These are phyloP conservation scores for Chlamydomonas schloesseri DNA, from an alignment of 139 green algal genomes.

Conservation along the genomic window DNA sequence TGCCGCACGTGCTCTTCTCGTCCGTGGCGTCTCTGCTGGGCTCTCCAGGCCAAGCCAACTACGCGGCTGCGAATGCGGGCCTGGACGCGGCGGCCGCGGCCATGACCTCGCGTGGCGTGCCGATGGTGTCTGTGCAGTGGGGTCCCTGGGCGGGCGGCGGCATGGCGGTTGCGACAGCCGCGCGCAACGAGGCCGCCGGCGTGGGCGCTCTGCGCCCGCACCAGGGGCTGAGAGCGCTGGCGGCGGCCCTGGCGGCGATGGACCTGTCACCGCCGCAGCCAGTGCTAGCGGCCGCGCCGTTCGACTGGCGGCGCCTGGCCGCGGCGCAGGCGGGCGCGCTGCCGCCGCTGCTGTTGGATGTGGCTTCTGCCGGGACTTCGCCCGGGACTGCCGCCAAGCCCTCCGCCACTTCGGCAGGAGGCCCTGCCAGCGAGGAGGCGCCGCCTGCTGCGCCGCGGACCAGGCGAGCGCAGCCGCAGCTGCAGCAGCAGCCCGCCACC, in stretches of 20 bases:
- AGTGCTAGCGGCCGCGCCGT: conserved; percentile 58
- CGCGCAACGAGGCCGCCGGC: conserved; percentile 67
- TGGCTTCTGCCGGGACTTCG: not conserved
- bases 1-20: conserved; percentile 81
- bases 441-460: too few species aligned
- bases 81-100: conserved; percentile 31
- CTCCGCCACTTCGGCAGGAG: too few species aligned
- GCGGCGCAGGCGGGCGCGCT: not conserved
- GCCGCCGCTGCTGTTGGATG: conserved; percentile 8
- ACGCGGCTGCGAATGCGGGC: conserved; percentile 79
- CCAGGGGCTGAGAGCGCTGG: conserved; percentile 63
- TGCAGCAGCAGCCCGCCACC: too few species aligned
- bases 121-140: conserved; percentile 72
- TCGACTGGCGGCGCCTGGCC: conserved; percentile 58
- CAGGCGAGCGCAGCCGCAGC: too few species aligned
- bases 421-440: too few species aligned
- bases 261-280: not conserved
- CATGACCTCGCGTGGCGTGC: conserved; percentile 19
- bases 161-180: conserved; percentile 65
- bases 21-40: conserved; percentile 86
- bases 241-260: conserved; percentile 42
- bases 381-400: too few species aligned
- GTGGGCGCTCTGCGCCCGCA: conserved; percentile 65
- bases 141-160: conserved; percentile 78
- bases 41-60: conserved; percentile 87